Evolutionary conservation across 129 eudicot genomes (phyloP).

Genomic region (Artemisia tridentata): DNA sequence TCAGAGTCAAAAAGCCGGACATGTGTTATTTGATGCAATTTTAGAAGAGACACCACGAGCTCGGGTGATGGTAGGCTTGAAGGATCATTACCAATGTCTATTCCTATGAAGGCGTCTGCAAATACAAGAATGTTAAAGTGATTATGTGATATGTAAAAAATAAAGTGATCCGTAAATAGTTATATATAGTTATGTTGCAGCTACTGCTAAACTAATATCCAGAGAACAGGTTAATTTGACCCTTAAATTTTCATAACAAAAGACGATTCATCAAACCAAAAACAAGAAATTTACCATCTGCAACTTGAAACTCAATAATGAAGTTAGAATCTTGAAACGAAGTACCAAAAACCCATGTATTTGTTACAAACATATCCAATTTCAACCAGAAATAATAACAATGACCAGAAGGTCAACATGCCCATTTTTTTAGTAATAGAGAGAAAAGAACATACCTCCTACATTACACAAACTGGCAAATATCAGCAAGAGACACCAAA

Average conservation of each 20-base stretch:
- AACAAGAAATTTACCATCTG: too few species aligned
- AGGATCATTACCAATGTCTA: conserved; percentile 49
- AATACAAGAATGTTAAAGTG: conserved; percentile 10
- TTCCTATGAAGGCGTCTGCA: conserved; percentile 64
- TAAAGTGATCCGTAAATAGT: too few species aligned
- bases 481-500: conserved; percentile 39
- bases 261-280: too few species aligned
- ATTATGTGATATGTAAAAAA: too few species aligned
- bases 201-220: too few species aligned
- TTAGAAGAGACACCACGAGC: conserved; percentile 47
- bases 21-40: conserved; percentile 53
- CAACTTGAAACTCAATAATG: too few species aligned
- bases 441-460: conserved; percentile 35
- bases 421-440: neutral
- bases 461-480: conserved; percentile 29
- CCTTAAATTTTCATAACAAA: too few species aligned
- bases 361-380: neutral
- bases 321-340: too few species aligned
- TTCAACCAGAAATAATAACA: neutral
- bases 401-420: neutral
- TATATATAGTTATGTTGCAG: too few species aligned
- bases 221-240: too few species aligned
- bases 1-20: conserved; percentile 67
- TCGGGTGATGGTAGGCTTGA: conserved; percentile 60
- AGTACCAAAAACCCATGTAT: too few species aligned